Evolutionary conservation across 257 asterid genomes (phyloP), one percentile per base, ranked within the genome.

Genomic region (Eucommia ulmoides): DNA sequence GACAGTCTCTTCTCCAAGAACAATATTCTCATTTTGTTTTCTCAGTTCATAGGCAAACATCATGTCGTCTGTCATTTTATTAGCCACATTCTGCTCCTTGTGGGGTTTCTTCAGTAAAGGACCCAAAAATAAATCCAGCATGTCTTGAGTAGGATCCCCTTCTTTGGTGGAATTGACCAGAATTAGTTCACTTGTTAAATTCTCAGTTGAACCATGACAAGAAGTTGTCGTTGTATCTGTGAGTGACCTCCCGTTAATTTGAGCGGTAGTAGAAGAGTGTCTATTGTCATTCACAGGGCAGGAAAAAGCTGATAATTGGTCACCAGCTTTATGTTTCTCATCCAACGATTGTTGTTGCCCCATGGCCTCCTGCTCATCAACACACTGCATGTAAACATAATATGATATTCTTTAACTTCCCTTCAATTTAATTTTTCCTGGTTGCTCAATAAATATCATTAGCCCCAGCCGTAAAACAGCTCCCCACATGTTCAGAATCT

Each of bases 101-200:
- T 46, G 56, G 29, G 72, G 52, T 23, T 49, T 74, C 64, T 60
- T 70, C 15, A 63, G 66, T n/a, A 56, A 50, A 24, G 77, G 77
- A 26, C 77, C 77, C 64, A 74, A 46, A 63, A 66, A 46, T 64
- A 74, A 24, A 22, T 74, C 72, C 50, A 74, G 61, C 74, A 74
- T 70, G 61, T 53, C 66, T 48, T 68, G 60, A 19, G 68, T 11
- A 9, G 71, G 62, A 63, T 62, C 54, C 42, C 60, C 71, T 1
- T 74, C 51, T 71, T 59, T 33, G 20, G 35, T 60, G 8, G 54
- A 57, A 55, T 47, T 48, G 20, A 48, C 2, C 44, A 49, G 2
- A 44, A 50, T 20, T 56, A 15, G 62, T n/a, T 47, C 58, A 59
- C 22, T 35, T 33, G 64, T 50, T 23, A 19, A 18, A 45, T 58